phyloP scores from a whole-genome alignment of 192 early-diverging fungal genomes.

The Podila horticola region DNA sequence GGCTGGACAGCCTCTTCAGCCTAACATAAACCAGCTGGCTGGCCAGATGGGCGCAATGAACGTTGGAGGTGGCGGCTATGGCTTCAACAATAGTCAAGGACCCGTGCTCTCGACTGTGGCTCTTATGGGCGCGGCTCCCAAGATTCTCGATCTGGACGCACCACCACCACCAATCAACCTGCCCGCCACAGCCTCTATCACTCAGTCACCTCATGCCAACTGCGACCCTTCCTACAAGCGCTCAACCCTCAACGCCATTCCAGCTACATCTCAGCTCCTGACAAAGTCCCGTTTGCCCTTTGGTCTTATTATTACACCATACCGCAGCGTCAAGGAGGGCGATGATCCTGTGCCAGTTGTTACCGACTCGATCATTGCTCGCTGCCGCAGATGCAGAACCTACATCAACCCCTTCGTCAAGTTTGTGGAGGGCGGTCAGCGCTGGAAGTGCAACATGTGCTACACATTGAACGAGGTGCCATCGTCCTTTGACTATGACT shows the following conservation, averaged over 20 bases:
- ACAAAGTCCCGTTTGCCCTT: slow-evolving; percentile 92
- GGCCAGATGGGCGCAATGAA: slow-evolving; percentile 40
- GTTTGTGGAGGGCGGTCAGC: slow-evolving; percentile 94
- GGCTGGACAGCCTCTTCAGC: slow-evolving; percentile 17
- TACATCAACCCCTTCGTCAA: slow-evolving; percentile 98
- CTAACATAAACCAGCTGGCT: slow-evolving; percentile 16
- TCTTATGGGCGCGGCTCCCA: slow-evolving; percentile 62
- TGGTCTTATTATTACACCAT: slow-evolving; percentile 92
- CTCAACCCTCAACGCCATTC: slow-evolving; percentile 90
- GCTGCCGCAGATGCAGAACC: slow-evolving; percentile 93
- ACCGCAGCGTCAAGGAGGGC: slow-evolving; percentile 73
- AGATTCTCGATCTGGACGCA: slow-evolving; percentile 54
- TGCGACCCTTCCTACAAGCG: slow-evolving; percentile 86
- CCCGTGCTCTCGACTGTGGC: slow-evolving; percentile 47
- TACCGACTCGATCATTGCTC: slow-evolving; percentile 89
- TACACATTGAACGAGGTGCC: slow-evolving; percentile 91
- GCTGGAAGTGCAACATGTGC: slow-evolving; percentile 98
- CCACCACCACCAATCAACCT: slow-evolving; percentile 60
- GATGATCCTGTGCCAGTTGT: slow-evolving; percentile 89
- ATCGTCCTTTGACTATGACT: slow-evolving; percentile 79
- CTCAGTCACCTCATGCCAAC: slow-evolving; percentile 67
- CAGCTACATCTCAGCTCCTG: slow-evolving; percentile 82
- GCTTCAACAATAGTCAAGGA: slow-evolving; percentile 9
- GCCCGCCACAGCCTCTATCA: slow-evolving; percentile 66
- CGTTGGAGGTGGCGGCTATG: slow-evolving; percentile 19